Base-by-base conservation (phyloP, 805 yeast genomes). In the Candida ortonii region DNA sequence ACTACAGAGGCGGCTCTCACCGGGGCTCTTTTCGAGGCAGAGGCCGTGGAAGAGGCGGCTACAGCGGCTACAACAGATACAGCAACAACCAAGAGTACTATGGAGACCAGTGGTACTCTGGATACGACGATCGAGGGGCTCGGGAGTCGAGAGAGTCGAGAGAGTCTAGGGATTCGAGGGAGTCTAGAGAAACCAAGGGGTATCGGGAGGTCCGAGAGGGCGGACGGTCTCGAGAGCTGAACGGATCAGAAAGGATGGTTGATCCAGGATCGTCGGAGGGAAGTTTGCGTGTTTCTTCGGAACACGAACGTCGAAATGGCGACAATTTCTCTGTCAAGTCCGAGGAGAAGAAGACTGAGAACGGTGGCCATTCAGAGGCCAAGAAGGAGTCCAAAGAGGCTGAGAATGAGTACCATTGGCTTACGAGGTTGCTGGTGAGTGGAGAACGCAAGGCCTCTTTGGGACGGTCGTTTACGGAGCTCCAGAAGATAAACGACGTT, bases 391-490 rank as follows among this genome's bases (percentile, higher is more conserved):
- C 31, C 21, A 26, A 30, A 19, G 34, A 23, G 6, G 35, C 32
- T 19, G 39, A 34, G n/a, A 22, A 22, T 15, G 53, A 51, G 18
- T 44, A 50, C 23, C 61, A 61, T 30, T 56, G 64, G 63, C 42
- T 58, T 10, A 34, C 44, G 10, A 29, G 62, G 26, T 45, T 58
- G 12, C 39, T 48, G 6, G 36, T 50, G 7, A 19, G 36, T 2
- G 57, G 59, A 10, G 51, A 47, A 3, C 16, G 32, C 3, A 50
- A 48, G 26, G 35, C 30, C 10, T 17, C 41, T 3, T 6, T 57
- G 5, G 28, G 21, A 12, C 37, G 34, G n/a, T 29, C 40, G 12
- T 52, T 59, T 25, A 39, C 39, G 6, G 55, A 54, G 27, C 32
- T 59, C 8, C 50, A 49, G 9, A 30, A 33, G 25, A 35, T 49